Evolutionary conservation across 192 early-diverging fungal genomes (phyloP).

Genomic region (Gamsiella multidivaricata): DNA sequence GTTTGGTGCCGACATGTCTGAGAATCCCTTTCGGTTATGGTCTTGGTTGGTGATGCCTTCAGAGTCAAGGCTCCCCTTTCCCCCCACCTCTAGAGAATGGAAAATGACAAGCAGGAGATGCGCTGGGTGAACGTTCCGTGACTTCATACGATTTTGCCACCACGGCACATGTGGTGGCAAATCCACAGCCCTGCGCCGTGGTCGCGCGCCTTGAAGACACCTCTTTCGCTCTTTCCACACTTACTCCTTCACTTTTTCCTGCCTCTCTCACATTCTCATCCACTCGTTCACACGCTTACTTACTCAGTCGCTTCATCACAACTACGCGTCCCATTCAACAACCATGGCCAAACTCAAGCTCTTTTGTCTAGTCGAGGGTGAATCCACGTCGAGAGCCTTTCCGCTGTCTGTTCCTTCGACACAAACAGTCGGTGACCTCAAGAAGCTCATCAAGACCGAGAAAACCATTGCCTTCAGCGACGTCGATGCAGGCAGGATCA

Average conservation of each 20-base stretch:
- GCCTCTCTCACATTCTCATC: no score
- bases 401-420: not conserved
- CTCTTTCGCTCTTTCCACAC: no score
- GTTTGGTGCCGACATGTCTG: conserved; percentile 46
- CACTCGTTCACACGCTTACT: no score
- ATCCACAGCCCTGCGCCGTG: no score
- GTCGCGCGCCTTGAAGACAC: no score
- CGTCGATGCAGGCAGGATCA: not conserved
- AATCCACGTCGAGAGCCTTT: not conserved
- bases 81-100: no score
- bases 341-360: conserved; percentile 2
- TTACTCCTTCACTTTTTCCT: no score
- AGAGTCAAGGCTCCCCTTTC: no score
- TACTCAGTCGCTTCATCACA: no score
- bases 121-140: not conserved
- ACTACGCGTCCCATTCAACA: no score
- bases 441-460: not conserved
- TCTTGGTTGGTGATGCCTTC: not conserved
- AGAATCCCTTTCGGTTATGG: not conserved
- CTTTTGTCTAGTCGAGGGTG: not conserved
- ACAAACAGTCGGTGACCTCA: not conserved
- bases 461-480: not conserved
- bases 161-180: no score
- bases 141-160: not conserved
- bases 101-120: not conserved